Evolutionary conservation across 1,284 basidiomycete species (phyloP), one percentile per base, ranked within the genome.

Genomic region (Blastosporella zonata): DNA sequence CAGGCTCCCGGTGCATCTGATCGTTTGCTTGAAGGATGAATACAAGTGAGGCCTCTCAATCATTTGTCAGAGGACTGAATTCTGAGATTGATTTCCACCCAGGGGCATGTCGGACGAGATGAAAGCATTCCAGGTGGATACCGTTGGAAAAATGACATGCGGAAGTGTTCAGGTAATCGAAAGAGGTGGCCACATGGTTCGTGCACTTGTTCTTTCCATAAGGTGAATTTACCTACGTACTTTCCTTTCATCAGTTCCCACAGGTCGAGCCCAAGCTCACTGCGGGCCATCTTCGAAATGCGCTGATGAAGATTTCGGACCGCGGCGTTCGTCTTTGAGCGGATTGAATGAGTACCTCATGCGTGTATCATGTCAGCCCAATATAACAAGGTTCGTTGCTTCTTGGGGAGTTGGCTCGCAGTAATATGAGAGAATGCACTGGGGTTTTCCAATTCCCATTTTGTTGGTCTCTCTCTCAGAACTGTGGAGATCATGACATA

Each of bases 41-140:
- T 49, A 49, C 41, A 49, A 23, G 47, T 49, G 15, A 42, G 17
- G n/a, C 7, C 12, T 12, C 21, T 3, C 6, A 12, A 21, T 5
- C 6, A 9, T 13, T 17, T 20, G 13, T 37, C 4, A 12, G 36
- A 37, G 15, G 34, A 3, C 21, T 13, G 3, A 2, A n/a, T n/a
- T 22, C 18, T 22, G 36, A n/a, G n/a, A n/a, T 5, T 37, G 9
- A 37, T 2, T 36, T 13, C 23, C 1, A 23, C 17, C 1, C 17
- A 49, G 47, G 20, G 47, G 47, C n/a, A 29, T 49, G 41, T 49
- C 47, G 8, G 41, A 49, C 15, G 47, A 49, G 15, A 49, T 49
- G 47, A 49, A 49, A 25, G 36, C 47, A 5, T 49, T 49, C n/a
- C 47, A 49, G 28, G 17, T 49, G 7, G 46, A 48, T 12, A 43